phyloP scores from a whole-genome alignment of 129 eudicot species.

The Flaveria linearis region DNA sequence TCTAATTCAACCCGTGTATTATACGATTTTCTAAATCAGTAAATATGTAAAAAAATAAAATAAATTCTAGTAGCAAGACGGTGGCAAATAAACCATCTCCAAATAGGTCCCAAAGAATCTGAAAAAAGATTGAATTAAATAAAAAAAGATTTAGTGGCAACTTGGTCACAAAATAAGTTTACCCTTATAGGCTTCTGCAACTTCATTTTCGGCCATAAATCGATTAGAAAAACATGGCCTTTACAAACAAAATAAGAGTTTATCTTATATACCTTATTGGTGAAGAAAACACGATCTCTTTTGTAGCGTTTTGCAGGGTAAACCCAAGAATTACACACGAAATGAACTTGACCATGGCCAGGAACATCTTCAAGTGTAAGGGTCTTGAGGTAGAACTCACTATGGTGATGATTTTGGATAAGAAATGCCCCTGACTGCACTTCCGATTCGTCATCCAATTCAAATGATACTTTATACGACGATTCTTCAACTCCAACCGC shows the following conservation, averaged over 20 bases:
- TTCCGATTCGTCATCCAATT: conserved; percentile 42
- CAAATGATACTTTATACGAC: conserved; percentile 41
- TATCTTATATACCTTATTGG: conserved; percentile 44
- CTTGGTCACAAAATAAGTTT: no score
- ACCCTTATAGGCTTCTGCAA: no score
- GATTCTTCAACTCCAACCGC: conserved; percentile 37
- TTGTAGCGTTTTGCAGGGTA: conserved; percentile 47
- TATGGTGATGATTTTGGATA: conserved; percentile 43
- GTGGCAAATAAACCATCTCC: no score
- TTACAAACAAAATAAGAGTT: not conserved
- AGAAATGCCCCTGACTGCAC: conserved; percentile 46
- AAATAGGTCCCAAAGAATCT: no score
- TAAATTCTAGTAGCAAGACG: no score
- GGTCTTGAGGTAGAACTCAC: conserved; percentile 51
- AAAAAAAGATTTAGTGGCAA: no score
- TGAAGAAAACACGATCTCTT: conserved; percentile 47
- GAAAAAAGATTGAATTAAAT: no score
- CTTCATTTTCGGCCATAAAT: not conserved
- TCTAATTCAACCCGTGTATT: no score
- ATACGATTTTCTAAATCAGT: no score
- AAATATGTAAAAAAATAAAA: no score
- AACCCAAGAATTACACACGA: conserved; percentile 59
- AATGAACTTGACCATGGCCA: conserved; percentile 51
- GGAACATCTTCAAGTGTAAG: conserved; percentile 55
- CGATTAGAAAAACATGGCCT: not conserved